Conservation (phyloP, 495 filamentous ascomycete species). For the Penicillium coffeae region DNA sequence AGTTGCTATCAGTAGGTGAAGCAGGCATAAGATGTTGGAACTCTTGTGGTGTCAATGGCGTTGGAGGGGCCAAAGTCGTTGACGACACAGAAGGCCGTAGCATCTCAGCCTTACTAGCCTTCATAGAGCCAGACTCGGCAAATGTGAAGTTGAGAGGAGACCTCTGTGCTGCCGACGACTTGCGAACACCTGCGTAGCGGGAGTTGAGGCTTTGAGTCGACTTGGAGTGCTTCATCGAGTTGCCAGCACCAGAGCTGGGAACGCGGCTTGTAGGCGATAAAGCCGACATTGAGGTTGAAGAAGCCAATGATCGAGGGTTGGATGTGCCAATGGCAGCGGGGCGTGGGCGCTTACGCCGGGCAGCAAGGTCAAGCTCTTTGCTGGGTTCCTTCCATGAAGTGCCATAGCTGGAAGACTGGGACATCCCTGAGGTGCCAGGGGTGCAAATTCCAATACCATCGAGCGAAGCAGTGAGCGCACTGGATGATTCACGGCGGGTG, state of each 20-base stretch:
- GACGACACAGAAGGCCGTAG: constrained; percentile 39
- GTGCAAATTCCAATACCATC: constrained; percentile 41
- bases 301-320: constrained; percentile 32
- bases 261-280: constrained; percentile 36
- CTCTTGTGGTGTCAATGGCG: constrained; percentile 45
- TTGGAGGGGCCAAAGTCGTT: constrained; percentile 41
- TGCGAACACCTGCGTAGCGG: constrained; percentile 50
- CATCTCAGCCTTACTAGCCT: constrained; percentile 38
- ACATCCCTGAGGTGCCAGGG: constrained; percentile 18
- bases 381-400: constrained; percentile 37
- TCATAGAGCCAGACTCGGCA: constrained; percentile 41
- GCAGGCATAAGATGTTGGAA: constrained; percentile 42
- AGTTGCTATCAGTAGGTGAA: constrained; percentile 36
- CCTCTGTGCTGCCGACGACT: constrained; percentile 46
- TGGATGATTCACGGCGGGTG: constrained; percentile 38
- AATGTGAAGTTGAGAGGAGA: constrained; percentile 53
- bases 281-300: constrained; percentile 41
- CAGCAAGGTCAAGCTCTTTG: constrained; percentile 50
- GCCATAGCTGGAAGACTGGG: constrained; percentile 24
- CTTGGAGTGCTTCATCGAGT: constrained; percentile 50
- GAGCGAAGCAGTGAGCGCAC: constrained; percentile 36
- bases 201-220: constrained; percentile 49
- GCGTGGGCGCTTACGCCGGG: constrained; percentile 50
- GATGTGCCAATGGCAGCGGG: constrained; percentile 52
- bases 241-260: constrained; percentile 31